Conservation (phyloP, 2,329 filamentous ascomycete genomes). For the Tolypocladium album region DNA sequence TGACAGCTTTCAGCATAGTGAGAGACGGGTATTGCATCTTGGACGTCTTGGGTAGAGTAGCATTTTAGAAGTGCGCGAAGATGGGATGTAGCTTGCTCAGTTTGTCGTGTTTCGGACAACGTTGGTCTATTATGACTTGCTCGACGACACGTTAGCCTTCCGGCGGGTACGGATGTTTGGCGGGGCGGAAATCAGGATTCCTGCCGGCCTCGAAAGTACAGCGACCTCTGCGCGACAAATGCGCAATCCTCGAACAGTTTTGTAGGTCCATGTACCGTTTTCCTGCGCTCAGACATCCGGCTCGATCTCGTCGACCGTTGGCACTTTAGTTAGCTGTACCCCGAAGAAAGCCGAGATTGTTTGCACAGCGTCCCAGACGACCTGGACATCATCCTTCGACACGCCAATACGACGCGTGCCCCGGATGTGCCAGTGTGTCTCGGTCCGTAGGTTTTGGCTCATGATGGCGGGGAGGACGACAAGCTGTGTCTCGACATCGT, state of each 20-base stretch:
- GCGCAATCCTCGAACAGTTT: background rate
- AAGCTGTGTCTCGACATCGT: constrained; percentile 43
- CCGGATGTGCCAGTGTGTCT: constrained; percentile 42
- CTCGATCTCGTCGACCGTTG: background rate
- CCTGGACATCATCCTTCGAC: background rate
- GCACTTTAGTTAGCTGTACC: background rate
- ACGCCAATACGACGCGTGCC: background rate
- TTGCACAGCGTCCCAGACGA: background rate
- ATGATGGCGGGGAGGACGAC: constrained; percentile 44
- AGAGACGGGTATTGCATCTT: too few relatives aligned
- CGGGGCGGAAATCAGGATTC: background rate
- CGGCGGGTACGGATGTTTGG: background rate
- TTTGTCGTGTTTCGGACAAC: too few relatives aligned
- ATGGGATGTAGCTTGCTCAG: too few relatives aligned
- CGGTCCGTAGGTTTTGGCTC: constrained; percentile 41
- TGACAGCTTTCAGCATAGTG: too few relatives aligned
- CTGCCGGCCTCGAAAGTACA: background rate
- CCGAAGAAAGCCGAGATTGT: background rate
- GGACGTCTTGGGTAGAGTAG: too few relatives aligned
- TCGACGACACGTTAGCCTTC: too few relatives aligned
- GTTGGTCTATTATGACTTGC: too few relatives aligned
- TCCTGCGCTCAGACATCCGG: background rate
- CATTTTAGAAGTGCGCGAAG: too few relatives aligned
- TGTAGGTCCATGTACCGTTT: background rate
- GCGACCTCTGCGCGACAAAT: background rate